These are phyloP conservation scores for Astrocystis sublimbata DNA, from an alignment of 495 filamentous ascomycete species.

Conservation along the genomic window DNA sequence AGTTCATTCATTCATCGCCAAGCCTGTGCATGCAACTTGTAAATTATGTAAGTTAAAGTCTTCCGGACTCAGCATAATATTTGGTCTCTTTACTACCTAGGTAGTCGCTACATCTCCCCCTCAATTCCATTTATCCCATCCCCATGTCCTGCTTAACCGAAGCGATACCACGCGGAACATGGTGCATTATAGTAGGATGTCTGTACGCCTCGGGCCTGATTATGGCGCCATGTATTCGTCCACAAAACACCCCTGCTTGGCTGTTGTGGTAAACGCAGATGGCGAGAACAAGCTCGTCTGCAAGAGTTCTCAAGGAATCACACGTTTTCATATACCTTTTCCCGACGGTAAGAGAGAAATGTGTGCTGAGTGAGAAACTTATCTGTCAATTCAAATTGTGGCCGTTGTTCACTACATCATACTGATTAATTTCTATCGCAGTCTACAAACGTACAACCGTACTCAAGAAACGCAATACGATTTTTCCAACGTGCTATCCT, in stretches of 20 bases:
- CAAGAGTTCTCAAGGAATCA: background rate
- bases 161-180: background rate
- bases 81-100: too few species aligned
- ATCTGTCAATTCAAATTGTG: background rate
- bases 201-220: background rate
- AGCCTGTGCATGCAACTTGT: too few species aligned
- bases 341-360: background rate
- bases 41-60: too few species aligned
- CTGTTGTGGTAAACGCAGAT: background rate
- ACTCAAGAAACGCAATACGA: background rate
- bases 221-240: background rate
- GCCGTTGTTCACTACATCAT: background rate
- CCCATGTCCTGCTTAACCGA: background rate
- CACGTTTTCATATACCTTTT: background rate
- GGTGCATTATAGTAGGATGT: background rate
- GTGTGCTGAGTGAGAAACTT: background rate
- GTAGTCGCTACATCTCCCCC: too few species aligned
- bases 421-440: background rate
- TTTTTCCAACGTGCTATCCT: too few species aligned
- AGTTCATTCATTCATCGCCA: too few species aligned
- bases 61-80: too few species aligned
- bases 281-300: background rate
- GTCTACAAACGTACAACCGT: background rate
- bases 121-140: constrained; percentile 9
- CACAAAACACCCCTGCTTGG: background rate